A percentile compares a stretch with the other conserved stretches of the same genome.
Evolutionary conservation across 108 stramenopile species (phyloP).

Genomic region (Nitzschia sp.): DNA sequence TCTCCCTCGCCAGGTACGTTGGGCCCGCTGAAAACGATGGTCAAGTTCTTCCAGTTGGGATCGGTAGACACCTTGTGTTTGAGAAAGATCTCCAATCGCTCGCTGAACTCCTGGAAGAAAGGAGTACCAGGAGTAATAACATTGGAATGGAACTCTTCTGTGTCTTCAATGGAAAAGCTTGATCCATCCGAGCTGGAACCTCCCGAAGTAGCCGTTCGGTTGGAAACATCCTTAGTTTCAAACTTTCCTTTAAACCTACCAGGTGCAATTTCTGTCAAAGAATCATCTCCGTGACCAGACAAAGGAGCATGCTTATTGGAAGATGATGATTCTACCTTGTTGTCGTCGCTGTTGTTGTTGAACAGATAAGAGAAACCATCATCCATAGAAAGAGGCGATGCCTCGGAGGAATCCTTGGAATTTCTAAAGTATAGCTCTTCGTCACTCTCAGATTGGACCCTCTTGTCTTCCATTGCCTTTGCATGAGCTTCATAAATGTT

Average conservation of each 20-base stretch:
- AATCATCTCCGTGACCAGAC: background rate
- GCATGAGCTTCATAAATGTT: conserved; percentile 72
- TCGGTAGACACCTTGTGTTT: conserved; percentile 71
- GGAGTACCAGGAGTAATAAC: conserved; percentile 98
- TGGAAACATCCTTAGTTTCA: conserved; percentile 27
- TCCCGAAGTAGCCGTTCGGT: background rate
- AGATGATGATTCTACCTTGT: background rate
- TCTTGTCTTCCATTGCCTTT: conserved; percentile 51
- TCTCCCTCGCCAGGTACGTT: conserved; percentile 99
- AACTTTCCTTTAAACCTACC: conserved; percentile 64
- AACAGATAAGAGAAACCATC: conserved; percentile 29
- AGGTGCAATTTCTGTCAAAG: conserved; percentile 47
- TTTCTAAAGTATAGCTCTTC: conserved; percentile 16
- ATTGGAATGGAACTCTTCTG: conserved; percentile 92
- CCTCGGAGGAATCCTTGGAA: background rate
- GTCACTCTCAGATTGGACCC: conserved; percentile 34
- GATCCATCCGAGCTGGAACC: background rate
- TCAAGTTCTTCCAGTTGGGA: conserved; percentile 79
- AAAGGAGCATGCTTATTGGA: background rate
- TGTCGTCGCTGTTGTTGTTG: conserved; percentile 4
- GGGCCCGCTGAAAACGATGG: conserved; percentile 92
- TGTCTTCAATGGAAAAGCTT: conserved; percentile 7
- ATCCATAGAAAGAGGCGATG: conserved; percentile 15
- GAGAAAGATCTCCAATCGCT: conserved; percentile 69
- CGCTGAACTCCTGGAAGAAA: conserved; percentile 85